Percentiles rank a stretch among this genome's conserved stretches.
Evolutionary conservation across 495 filamentous ascomycete genomes (phyloP).

Genomic region (Podospora pseudoanserina): DNA sequence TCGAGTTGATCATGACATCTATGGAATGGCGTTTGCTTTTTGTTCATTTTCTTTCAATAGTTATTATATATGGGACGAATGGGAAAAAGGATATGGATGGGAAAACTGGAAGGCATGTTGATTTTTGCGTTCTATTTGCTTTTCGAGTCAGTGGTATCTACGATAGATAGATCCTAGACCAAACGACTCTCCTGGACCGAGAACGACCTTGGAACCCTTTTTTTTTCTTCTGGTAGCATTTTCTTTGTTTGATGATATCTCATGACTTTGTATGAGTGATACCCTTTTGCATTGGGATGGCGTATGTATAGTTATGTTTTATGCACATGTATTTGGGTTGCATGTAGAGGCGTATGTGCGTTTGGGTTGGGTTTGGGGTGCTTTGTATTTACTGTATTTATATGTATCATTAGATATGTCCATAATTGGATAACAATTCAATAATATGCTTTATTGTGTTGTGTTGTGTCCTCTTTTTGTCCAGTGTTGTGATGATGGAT

Average conservation of each 20-base stretch:
- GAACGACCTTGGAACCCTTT: neutral
- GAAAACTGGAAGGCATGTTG: neutral
- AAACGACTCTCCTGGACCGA: neutral
- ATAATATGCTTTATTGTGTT: no score
- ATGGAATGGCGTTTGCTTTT: slow-evolving; percentile 5
- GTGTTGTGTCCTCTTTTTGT: no score
- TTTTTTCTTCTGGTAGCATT: neutral
- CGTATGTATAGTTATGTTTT: neutral
- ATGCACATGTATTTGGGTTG: neutral
- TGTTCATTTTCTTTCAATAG: slow-evolving; percentile 6
- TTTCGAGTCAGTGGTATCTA: neutral
- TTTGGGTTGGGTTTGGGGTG: neutral
- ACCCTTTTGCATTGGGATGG: neutral
- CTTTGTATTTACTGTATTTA: neutral
- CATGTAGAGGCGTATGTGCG: neutral
- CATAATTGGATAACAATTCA: neutral
- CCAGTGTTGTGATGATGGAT: no score
- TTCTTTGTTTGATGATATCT: neutral
- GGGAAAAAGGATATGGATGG: slow-evolving; percentile 8
- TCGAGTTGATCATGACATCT: slow-evolving; percentile 18
- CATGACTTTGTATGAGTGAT: neutral
- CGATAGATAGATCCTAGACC: neutral
- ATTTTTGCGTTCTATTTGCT: slow-evolving; percentile 3
- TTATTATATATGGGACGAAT: slow-evolving; percentile 13
- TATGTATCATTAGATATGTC: neutral